Evolutionary conservation across 2,329 filamentous ascomycete species (phyloP), one percentile per base, ranked within the genome.

Genomic region (Cercospora brassicicola): DNA sequence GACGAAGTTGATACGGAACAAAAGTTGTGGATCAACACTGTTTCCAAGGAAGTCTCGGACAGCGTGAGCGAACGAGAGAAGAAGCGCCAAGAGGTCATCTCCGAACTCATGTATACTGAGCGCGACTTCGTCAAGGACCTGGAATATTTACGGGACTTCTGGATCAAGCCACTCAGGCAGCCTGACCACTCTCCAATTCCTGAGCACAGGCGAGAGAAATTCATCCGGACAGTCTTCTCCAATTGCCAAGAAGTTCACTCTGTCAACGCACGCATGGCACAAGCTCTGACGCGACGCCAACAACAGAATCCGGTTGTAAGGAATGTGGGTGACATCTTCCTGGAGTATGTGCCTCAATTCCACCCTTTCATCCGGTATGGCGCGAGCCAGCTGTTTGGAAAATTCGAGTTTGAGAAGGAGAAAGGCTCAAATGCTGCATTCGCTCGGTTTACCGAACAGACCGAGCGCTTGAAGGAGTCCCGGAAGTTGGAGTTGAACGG

Each of bases 21-120:
- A 82, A 98, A 98, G 80, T 86, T 99, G 42, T 99, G 95, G 95
- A 99, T 99, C 81, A 98, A 98, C 79, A 97, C 94, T 13, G 95
- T 99, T 39, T 92, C 94, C 0, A 95, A 97, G 79, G 95, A 98
- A 79, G 85, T 99, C 66, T 93, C 94, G 0, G 94, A 98, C 74
- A 92, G 90, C 76, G 90, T 97, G 31, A 89, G 89, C 60, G 95
- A 99, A 73, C 88, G 88, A 73, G 95, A 99, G 80, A 96, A 97
- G 88, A 98, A 98, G 83, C 89, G 95, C 55, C 95, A 99, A 78
- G 95, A 99, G 78, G 92, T 99, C 74, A 97, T 99, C 68, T 97
- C 94, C 5, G 95, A 99, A 79, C 90, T 98, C 70, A 97, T 96
- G 89, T 99, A 99, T 82, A 99, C 95, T 0, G 95, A 99, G 79